Base-by-base conservation (phyloP, 2,329 filamentous ascomycete species). In the Diaporthe sp. region DNA sequence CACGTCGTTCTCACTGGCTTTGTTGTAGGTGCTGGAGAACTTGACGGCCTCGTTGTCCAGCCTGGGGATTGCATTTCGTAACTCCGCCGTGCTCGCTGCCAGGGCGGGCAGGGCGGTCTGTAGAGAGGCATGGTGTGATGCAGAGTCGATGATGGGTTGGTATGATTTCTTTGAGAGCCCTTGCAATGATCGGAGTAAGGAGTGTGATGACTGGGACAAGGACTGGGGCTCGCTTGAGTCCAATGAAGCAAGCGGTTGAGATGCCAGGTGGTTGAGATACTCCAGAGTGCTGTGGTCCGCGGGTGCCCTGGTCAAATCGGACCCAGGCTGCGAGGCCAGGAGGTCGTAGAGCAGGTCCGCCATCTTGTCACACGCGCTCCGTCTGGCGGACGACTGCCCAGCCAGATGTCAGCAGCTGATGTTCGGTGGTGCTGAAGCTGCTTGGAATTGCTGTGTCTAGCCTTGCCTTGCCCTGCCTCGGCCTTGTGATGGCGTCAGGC, bases 121-220 rank as follows among this genome's bases (percentile, higher is more conserved):
- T 10, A 98, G 88, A 13, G 91, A 92, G n/a, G 91, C 89, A 79
- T 98, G 92, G 79, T 94, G 92, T 78, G 92, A 90, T 30, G 94
- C 92, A 5, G 96, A 97, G 71, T 92, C 88, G 78, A 98, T 95
- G 77, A 98, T 92, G 25, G 92, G 89, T 81, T 93, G 94, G 83
- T 98, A 93, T 0, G 96, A 98, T 78, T 94, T 94, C 79, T 97
- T 97, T 10, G 96, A 96, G 67, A 98, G 91, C 0, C 92, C 90
- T 82, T 99, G 97, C 1, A 98, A 89, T 0, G 95, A 94, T 54
- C 97, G 90, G 19, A 96, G 89, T 54, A 94, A 90, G 0, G 94
- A 94, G 76, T 98, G 95, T 4, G 94, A 93, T 72, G 92, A 89
- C 80, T 98, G 95, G 0, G 93, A 87, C n/a, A 98, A 90, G 0